Base-by-base conservation (phyloP, 176 grass and related monocot genomes). In the Raddia guianensis region DNA sequence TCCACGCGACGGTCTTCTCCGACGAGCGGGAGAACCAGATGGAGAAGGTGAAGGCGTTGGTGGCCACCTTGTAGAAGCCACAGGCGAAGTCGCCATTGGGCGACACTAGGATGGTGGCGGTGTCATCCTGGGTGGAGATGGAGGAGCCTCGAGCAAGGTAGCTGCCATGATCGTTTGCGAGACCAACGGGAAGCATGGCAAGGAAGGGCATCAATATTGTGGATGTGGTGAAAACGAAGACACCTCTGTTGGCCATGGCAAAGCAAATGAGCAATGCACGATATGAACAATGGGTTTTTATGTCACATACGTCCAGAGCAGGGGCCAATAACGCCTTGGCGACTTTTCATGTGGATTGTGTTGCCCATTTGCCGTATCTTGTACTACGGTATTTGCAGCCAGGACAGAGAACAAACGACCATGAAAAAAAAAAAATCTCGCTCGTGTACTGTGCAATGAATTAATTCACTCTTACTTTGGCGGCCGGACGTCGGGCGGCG, bases 61-160 rank as follows among this genome's bases (percentile, higher is more conserved):
- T 73, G 50, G 83, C 88, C 18, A 93, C 83, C 77, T 65, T 73
- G 69, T 97, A 89, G 83, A 93, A 97, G 51, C 93, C 83, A 5
- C 83, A 93, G 8, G 88, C 53, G 64, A 93, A 93, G 67, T 59
- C 51, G 2, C 72, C 80, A n/a, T 75, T 86, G 0, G 72, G 70
- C 0, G 91, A 97, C 55, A 77, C 74, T 3, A 93, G 74, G 76
- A 82, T 65, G 72, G 55, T 21, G 19, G 12, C 63, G 21, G 81
- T 80, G 56, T 13, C 21, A 35, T 70, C 76, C 48, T 40, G 1
- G 12, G 77, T 80, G 70, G 35, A 35, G 20, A 85, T 46, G 9
- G 56, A 80, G 40, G 70, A 75, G n/a, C 71, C 75, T 80, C 63
- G 63, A 16, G 12, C 11, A 7, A 89, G 76, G 76, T 75, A 80